Evolutionary conservation across 1,139 yeast species (phyloP).

Genomic region (Yamadazyma oceani): DNA sequence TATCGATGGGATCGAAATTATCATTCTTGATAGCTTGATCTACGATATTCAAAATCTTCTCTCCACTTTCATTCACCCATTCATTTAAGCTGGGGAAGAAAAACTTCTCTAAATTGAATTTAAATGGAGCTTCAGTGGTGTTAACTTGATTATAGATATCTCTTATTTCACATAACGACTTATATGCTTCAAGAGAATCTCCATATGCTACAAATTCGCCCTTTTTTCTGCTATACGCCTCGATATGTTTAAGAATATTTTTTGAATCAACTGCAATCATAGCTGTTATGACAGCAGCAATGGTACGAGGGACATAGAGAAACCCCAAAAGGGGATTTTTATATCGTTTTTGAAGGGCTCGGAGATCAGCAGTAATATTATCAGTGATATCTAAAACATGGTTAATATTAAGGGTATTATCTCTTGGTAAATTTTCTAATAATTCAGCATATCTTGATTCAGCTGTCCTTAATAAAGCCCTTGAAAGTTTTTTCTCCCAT

Average conservation of each 20-base stretch:
- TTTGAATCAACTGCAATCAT: constrained; percentile 66
- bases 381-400: constrained; percentile 66
- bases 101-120: constrained; percentile 57
- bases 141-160: constrained; percentile 53
- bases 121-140: constrained; percentile 35
- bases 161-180: constrained; percentile 54
- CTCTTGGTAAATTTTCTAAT: constrained; percentile 63
- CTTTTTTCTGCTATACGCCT: constrained; percentile 38
- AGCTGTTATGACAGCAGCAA: constrained; percentile 56
- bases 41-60: constrained; percentile 50
- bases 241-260: constrained; percentile 59
- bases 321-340: constrained; percentile 61
- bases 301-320: constrained; percentile 53
- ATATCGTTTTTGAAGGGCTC: constrained; percentile 58
- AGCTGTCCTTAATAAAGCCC: constrained; percentile 50
- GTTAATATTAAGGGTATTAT: constrained; percentile 52
- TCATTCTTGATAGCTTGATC: constrained; percentile 58
- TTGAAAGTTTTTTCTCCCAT: constrained; percentile 54
- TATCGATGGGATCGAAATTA: constrained; percentile 52
- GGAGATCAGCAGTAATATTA: constrained; percentile 50
- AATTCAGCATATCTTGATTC: constrained; percentile 61
- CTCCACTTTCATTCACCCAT: constrained; percentile 58
- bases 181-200: constrained; percentile 64
- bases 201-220: constrained; percentile 48
- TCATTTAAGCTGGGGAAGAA: constrained; percentile 58